phyloP scores from a whole-genome alignment of 768 basidiomycete genomes.

The Hygrophorus pudorinus region DNA sequence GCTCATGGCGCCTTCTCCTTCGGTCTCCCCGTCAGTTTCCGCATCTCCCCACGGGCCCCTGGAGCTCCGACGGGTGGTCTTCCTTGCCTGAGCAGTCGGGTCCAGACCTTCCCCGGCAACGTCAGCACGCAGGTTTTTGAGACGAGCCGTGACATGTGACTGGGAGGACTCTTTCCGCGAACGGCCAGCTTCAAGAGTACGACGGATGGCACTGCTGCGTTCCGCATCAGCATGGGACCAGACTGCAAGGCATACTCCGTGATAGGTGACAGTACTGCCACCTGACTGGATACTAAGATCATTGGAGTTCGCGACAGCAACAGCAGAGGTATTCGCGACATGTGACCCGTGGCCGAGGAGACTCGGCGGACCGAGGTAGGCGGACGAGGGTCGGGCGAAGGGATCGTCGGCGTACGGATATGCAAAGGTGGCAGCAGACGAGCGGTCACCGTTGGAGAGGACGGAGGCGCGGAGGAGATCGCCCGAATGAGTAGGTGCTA shows the following conservation, averaged over 20 bases:
- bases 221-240: conserved; percentile 94
- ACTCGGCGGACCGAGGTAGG: conserved; percentile 72
- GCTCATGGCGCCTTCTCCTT: conserved; percentile 64
- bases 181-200: conserved; percentile 70
- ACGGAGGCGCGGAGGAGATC: conserved; percentile 70
- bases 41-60: conserved; percentile 58
- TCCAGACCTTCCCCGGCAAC: conserved; percentile 37
- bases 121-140: conserved; percentile 56
- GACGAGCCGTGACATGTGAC: conserved; percentile 55
- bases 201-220: conserved; percentile 73
- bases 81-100: conserved; percentile 47
- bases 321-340: conserved; percentile 20
- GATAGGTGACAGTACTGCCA: conserved; percentile 56
- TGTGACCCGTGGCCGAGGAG: conserved; percentile 40
- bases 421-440: conserved; percentile 61
- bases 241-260: conserved; percentile 88
- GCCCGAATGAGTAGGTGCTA: conserved; percentile 63
- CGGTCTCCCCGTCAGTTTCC: conserved; percentile 75
- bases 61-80: conserved; percentile 43
- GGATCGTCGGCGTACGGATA: conserved; percentile 72
- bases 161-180: conserved; percentile 75
- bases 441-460: conserved; percentile 53
- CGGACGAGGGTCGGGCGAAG: conserved; percentile 69
- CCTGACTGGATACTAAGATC: conserved; percentile 21
- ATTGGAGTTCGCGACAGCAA: conserved; percentile 20